These are phyloP conservation scores for Hibiscus syriacus DNA, from an alignment of 345 rosid species.

Conservation along the genomic window DNA sequence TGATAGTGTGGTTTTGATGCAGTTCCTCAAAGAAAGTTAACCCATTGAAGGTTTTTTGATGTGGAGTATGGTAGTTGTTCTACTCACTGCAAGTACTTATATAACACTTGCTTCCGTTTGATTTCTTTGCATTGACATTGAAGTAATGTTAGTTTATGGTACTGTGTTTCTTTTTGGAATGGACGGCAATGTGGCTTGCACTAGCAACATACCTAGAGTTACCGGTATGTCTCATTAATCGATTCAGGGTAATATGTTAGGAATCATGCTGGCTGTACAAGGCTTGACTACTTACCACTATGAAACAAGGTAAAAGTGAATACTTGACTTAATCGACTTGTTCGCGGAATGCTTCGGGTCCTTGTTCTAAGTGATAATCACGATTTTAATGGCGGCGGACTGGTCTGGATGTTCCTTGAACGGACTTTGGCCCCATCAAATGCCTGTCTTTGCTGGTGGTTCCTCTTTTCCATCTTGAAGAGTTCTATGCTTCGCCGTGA, in stretches of 20 bases:
- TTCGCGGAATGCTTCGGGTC: neutral
- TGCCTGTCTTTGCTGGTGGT: slow-evolving; percentile 18
- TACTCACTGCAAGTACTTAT: slow-evolving; percentile 20
- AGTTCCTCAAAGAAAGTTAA: slow-evolving; percentile 27
- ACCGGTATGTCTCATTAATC: slow-evolving; percentile 29
- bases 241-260: slow-evolving; percentile 26
- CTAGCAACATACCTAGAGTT: slow-evolving; percentile 27
- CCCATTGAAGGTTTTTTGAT: slow-evolving; percentile 33
- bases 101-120: neutral
- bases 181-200: slow-evolving; percentile 29
- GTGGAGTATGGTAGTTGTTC: slow-evolving; percentile 31
- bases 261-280: slow-evolving; percentile 18
- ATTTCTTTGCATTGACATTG: neutral
- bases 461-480: slow-evolving; percentile 16
- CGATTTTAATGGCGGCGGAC: slow-evolving; percentile 21
- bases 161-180: neutral
- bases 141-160: neutral
- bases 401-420: slow-evolving; percentile 24
- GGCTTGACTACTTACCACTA: slow-evolving; percentile 17
- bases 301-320: neutral
- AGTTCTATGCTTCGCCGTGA: slow-evolving; percentile 18
- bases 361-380: slow-evolving; percentile 6
- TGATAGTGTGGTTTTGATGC: slow-evolving; percentile 4
- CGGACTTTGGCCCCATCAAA: slow-evolving; percentile 27
- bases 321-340: neutral